These are phyloP conservation scores for Hericium coralloides DNA, from an alignment of 768 basidiomycete species.

Conservation along the genomic window DNA sequence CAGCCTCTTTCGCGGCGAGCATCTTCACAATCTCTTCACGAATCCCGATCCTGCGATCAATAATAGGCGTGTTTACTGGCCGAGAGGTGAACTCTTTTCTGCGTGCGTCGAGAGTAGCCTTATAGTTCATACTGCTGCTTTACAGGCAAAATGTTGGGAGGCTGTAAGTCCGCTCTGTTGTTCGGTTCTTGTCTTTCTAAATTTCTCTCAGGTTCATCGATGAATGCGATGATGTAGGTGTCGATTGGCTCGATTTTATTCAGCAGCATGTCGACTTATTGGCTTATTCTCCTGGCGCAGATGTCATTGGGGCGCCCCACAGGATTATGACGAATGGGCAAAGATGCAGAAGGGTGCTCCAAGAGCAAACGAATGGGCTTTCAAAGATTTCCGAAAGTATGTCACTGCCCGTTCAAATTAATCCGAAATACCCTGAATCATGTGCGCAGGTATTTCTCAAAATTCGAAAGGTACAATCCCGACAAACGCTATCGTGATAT, in stretches of 20 bases:
- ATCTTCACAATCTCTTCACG: slow-evolving; percentile 48
- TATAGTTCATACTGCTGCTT: neutral
- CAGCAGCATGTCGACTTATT: neutral
- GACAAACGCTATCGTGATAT: slow-evolving; percentile 42
- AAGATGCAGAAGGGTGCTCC: slow-evolving; percentile 24
- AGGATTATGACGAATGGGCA: slow-evolving; percentile 64
- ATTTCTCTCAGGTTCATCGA: slow-evolving; percentile 38
- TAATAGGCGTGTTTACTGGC: slow-evolving; percentile 47
- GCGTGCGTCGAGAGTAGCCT: neutral
- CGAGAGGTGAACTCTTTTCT: slow-evolving; percentile 39
- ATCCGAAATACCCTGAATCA: no score
- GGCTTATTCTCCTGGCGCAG: slow-evolving; percentile 10
- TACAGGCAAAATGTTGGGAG: slow-evolving; percentile 59
- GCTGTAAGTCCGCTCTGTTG: slow-evolving; percentile 39
- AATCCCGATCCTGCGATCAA: slow-evolving; percentile 44
- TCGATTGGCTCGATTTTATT: neutral
- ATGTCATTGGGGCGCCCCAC: slow-evolving; percentile 52
- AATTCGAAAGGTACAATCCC: slow-evolving; percentile 54
- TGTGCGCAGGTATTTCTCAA: slow-evolving; percentile 47
- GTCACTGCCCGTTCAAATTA: neutral
- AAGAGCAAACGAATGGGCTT: slow-evolving; percentile 53
- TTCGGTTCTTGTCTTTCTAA: neutral
- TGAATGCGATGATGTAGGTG: slow-evolving; percentile 48
- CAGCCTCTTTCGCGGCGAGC: slow-evolving; percentile 33
- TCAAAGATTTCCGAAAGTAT: slow-evolving; percentile 43